Evolutionary conservation across 208 protist species (phyloP), one percentile per base, ranked within the genome.

Genomic region (Endotrypanum monterogeii): DNA sequence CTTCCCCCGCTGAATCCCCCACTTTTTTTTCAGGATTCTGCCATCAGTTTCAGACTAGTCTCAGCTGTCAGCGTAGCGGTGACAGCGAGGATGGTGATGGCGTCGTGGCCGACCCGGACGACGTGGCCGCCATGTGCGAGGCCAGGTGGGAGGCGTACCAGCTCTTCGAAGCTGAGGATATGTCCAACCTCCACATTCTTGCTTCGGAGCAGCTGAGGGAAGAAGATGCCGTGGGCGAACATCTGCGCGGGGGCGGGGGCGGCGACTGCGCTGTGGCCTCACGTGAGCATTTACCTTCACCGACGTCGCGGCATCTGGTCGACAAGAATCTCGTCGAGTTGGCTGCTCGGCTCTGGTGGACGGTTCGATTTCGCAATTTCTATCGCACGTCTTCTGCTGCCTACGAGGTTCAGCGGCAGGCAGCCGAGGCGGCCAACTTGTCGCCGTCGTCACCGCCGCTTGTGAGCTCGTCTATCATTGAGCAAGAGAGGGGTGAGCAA

Each of bases 321-420:
- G 76, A 81, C 48, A 76, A 76, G 55, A 50, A 52, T 2, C 66
- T 81, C 30, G 68, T 75, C n/a, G 73, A 69, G 57, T 46, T 83
- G 48, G 76, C 76, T 12, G 76, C 76, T 56, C 76, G 76, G n/a
- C 71, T 81, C 18, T 81, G 76, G 76, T 81, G 76, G 76, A 81
- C 76, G 11, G 69, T 81, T 23, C 76, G 71, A 50, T 81, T 76
- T 50, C 67, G 68, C 23, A 67, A 83, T 56, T 79, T 78, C 55
- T 74, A 79, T 48, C 78, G 73, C 37, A 72, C 57, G 5, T 62
- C 72, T 25, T 50, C 68, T 12, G 12, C 73, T 25, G 73, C 73
- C 44, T 83, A 79, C 50, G 78, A 79, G 55, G 73, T 74, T 46
- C 78, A 83, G 78, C 78, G 78, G 51, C 78, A 74, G 62, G 67